Conservation (phyloP, 2,329 filamentous ascomycete species). For the Sarocladiaceae sp. region DNA sequence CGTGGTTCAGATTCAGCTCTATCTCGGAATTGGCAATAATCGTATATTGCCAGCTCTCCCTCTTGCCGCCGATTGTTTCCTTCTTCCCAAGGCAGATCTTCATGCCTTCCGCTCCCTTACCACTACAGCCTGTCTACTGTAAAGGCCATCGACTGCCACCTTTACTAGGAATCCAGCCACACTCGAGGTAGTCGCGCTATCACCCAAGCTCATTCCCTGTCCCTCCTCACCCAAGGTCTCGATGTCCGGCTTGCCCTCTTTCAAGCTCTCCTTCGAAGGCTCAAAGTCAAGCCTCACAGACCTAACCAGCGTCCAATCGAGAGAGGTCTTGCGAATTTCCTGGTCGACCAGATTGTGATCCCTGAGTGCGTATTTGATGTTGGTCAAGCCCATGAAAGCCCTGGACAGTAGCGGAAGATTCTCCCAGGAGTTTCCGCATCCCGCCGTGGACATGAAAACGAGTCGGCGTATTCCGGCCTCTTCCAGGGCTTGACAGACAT, state of each 20-base stretch:
- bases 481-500: conserved; percentile 29
- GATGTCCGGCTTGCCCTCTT: conserved; percentile 16
- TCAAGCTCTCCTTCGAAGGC: conserved; percentile 16
- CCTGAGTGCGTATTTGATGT: conserved; percentile 35
- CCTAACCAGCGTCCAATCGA: conserved; percentile 29
- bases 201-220: conserved; percentile 30
- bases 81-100: too few species aligned
- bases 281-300: conserved; percentile 35
- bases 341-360: conserved; percentile 35
- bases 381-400: conserved; percentile 33
- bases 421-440: conserved; percentile 33
- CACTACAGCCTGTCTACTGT: conserved; percentile 15
- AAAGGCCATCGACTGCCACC: conserved; percentile 21
- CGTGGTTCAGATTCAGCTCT: too few species aligned
- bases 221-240: conserved; percentile 33
- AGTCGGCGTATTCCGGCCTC: conserved; percentile 26
- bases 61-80: too few species aligned
- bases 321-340: conserved; percentile 17
- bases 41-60: too few species aligned
- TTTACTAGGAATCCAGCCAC: conserved; percentile 39
- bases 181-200: conserved; percentile 24
- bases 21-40: too few species aligned
- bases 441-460: conserved; percentile 40
- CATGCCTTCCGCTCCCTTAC: too few species aligned
- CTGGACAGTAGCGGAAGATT: conserved; percentile 33